Evolutionary conservation across 164 flowering plant species (phyloP), one percentile per base, ranked within the genome.

Genomic region (Nymphaea thermarum): DNA sequence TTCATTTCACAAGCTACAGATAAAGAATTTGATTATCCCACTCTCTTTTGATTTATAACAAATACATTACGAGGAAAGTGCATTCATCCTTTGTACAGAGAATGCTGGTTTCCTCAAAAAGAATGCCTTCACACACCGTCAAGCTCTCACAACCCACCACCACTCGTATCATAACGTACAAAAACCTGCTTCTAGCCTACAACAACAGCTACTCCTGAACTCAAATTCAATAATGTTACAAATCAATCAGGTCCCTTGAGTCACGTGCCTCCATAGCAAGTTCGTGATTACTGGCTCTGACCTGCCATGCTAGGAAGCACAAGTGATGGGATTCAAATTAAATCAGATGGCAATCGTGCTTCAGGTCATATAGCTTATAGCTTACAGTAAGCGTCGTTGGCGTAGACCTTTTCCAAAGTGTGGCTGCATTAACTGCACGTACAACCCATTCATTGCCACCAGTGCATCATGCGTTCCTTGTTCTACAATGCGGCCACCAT

Each of bases 371-470:
- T 45, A 5, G 10, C 53, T 45, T 45, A 25, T 45, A 25, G 36
- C 36, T 25, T 25, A 25, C 36, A 25, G 36, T 25, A 85, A 83
- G 45, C 97, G 85, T 78, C 84, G 95, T 72, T 86, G 99, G 18
- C 96, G 88, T 76, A 86, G 73, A 11, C 92, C 94, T 79, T 91
- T 92, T 3, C 83, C 85, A 66, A 87, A 90, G 78, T 94, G 98
- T 43, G 98, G 99, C 74, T 94, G 99, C 96, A 92, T 92, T 77
- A 94, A 77, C 4, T 92, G 85, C 43, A 85, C 92, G 74, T 91
- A 94, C 75, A 94, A 80, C 63, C 96, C 90, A 74, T 91, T 91
- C 77, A 78, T 82, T n/a, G 89, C 83, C 65, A 85, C 80, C 68
- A 94, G 76, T 43, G 87, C 73, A 78, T 94, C 98, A 65, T 91